Conservation (phyloP, 306 rosid genomes). For the Oemleria cerasiformis region DNA sequence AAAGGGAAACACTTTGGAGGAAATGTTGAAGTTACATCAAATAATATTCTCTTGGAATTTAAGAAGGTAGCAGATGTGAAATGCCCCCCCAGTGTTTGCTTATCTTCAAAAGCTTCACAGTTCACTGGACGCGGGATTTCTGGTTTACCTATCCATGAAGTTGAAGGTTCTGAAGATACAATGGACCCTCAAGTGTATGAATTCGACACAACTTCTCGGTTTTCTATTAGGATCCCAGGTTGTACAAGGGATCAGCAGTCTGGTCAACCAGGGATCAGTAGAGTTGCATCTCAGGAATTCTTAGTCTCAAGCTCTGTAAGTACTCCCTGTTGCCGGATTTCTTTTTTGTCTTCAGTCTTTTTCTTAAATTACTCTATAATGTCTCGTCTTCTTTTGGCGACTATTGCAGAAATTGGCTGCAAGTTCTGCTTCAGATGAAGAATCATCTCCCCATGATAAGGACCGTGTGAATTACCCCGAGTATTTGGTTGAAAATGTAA, state of each 20-base stretch:
- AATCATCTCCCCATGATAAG: slow-evolving; percentile 29
- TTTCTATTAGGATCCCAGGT: slow-evolving; percentile 40
- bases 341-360: neutral
- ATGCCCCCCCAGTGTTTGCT: slow-evolving; percentile 28
- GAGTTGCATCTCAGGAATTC: slow-evolving; percentile 28
- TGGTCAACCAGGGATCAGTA: slow-evolving; percentile 13
- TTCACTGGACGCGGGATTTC: slow-evolving; percentile 20
- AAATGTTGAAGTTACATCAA: slow-evolving; percentile 32
- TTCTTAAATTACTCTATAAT: slow-evolving; percentile 24
- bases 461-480: slow-evolving; percentile 26
- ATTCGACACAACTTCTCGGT: slow-evolving; percentile 29
- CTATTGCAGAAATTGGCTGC: slow-evolving; percentile 48
- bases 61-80: slow-evolving; percentile 35
- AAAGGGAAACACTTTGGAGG: slow-evolving; percentile 5
- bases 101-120: slow-evolving; percentile 39
- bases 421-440: slow-evolving; percentile 37
- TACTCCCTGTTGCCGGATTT: slow-evolving; percentile 21
- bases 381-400: slow-evolving; percentile 5
- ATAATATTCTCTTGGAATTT: slow-evolving; percentile 18
- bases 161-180: slow-evolving; percentile 28
- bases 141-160: slow-evolving; percentile 27
- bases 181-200: slow-evolving; percentile 20
- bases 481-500: slow-evolving; percentile 32
- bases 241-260: slow-evolving; percentile 29
- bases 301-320: slow-evolving; percentile 50